These are phyloP conservation scores for Thermomucor indicae-seudaticae DNA, from an alignment of 371 early-diverging fungal genomes.

Conservation along the genomic window DNA sequence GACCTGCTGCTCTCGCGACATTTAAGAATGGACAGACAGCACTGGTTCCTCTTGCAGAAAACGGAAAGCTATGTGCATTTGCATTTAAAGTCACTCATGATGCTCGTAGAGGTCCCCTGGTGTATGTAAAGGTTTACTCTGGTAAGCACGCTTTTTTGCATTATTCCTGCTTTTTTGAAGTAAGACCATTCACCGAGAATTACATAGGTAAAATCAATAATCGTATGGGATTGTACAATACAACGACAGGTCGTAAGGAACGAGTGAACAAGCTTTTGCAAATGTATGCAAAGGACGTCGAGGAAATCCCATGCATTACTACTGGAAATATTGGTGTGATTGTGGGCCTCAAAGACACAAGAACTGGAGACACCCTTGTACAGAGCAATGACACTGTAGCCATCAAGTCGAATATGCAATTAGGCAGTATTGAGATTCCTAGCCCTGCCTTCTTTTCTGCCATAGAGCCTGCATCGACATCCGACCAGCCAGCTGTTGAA, in stretches of 20 bases:
- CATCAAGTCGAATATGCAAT: conserved; percentile 47
- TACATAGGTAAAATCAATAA: conserved; percentile 54
- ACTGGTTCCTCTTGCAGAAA: conserved; percentile 36
- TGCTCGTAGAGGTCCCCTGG: conserved; percentile 79
- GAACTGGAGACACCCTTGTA: conserved; percentile 91
- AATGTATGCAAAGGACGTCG: conserved; percentile 90
- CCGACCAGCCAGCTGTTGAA: conserved; percentile 75
- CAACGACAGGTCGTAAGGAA: conserved; percentile 66
- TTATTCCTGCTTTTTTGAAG: neutral
- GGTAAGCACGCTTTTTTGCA: conserved; percentile 36
- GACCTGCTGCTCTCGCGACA: conserved; percentile 61
- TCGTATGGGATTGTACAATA: conserved; percentile 67
- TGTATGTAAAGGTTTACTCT: conserved; percentile 92
- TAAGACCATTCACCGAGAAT: neutral
- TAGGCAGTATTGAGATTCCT: conserved; percentile 80
- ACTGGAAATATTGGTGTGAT: conserved; percentile 92
- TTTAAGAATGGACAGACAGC: conserved; percentile 28
- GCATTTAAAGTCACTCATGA: conserved; percentile 95
- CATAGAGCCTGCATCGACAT: conserved; percentile 72
- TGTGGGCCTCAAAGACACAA: conserved; percentile 81
- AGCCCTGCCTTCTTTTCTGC: conserved; percentile 90
- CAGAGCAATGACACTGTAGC: conserved; percentile 42
- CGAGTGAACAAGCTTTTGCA: conserved; percentile 82
- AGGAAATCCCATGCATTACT: conserved; percentile 73
- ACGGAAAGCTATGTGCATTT: conserved; percentile 71